Evolutionary conservation across 1,284 basidiomycete genomes (phyloP), one percentile per base, ranked within the genome.

Genomic region (Baeospora myosura): DNA sequence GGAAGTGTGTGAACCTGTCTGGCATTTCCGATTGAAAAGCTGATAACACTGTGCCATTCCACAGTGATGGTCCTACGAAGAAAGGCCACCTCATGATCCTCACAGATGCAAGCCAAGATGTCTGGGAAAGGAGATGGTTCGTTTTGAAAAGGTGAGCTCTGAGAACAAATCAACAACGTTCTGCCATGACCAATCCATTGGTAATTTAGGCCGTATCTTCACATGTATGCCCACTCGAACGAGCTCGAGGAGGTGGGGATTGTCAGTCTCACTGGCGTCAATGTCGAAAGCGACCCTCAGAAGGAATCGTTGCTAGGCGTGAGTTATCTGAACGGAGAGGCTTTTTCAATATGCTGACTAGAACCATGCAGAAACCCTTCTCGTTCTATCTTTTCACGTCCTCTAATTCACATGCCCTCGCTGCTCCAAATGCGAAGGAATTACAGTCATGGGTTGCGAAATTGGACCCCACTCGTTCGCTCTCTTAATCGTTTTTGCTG

Each of bases 351-450:
- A 28, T 8, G 26, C 7, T 34, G 2, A 18, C 32, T 2, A 34
- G 4, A 11, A 17, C 11, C 11, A 14, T 44, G 20, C 57, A 94
- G 90, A 88, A 83, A 68, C 78, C 73, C 29, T 81, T 79, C 59
- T 83, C 82, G 6, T 93, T 94, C 62, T 91, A 88, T 7, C 72
- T 94, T 29, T 94, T 90, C 63, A 92, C 91, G 2, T 72, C 86
- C 12, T 88, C 87, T 7, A 94, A 95, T 60, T 92, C 89, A 24
- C 87, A 92, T 64, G 87, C 88, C 26, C 72, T 94, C 11, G 82
- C 87, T 22, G 88, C 91, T 25, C 74, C 79, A 3, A 88, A 70
- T 52, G 62, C 70, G 47, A 91, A 88, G 64, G 91, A 95, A 57
- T 69, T 90, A 45, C 78, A 80, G 49, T 75, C 80, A 55, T 94